Conservation (phyloP, 495 filamentous ascomycete species). For the Symbiotaphrina buchneri region DNA sequence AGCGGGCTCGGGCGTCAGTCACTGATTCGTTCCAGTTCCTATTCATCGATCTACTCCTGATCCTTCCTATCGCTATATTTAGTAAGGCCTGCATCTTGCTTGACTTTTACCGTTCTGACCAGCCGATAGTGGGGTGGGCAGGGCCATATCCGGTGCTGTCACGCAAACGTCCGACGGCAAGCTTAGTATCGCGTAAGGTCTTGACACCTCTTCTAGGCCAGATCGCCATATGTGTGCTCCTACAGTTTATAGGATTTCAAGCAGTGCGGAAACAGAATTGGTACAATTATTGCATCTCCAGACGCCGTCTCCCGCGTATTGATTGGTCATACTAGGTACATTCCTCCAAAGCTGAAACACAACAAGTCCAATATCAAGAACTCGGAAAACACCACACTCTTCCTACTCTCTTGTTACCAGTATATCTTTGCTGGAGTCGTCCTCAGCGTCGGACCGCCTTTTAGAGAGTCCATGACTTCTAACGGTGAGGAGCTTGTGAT, state of each 20-base stretch:
- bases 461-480: conserved; percentile 53
- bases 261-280: conserved; percentile 55
- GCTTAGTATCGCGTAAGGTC: conserved; percentile 83
- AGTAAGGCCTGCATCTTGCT: conserved; percentile 27
- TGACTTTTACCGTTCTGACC: conserved; percentile 1
- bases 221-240: conserved; percentile 56
- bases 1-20: conserved; percentile 3
- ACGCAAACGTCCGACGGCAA: conserved; percentile 73
- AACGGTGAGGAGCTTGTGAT: conserved; percentile 36
- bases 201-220: conserved; percentile 78
- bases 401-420: conserved; percentile 78
- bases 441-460: conserved; percentile 73
- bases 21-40: conserved; percentile 35
- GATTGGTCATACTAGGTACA: conserved; percentile 46
- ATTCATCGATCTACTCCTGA: conserved; percentile 82
- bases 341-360: conserved; percentile 48
- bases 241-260: conserved; percentile 52
- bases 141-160: conserved; percentile 59
- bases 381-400: conserved; percentile 79
- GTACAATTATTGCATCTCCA: conserved; percentile 18
- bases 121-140: conserved; percentile 67
- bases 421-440: conserved; percentile 81
- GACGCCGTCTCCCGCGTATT: conserved; percentile 5
- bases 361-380: conserved; percentile 69
- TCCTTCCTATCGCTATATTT: conserved; percentile 90